Conservation (phyloP, 108 stramenopile genomes). For the Cyclotella atomus region DNA sequence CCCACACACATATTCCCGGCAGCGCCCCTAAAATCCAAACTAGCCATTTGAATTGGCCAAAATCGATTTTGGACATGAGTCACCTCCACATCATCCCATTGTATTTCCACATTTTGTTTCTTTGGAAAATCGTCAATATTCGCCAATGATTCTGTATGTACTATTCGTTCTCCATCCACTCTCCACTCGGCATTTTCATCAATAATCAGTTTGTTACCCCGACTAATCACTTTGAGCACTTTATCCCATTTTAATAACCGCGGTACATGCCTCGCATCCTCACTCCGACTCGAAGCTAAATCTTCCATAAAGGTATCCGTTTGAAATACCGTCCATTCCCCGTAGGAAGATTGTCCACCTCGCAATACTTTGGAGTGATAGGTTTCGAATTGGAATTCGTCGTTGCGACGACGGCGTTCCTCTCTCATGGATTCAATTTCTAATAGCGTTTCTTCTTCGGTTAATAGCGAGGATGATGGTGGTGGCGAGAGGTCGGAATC, state of each 20-base stretch:
- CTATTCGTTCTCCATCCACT: slow-evolving; percentile 53
- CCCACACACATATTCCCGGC: slow-evolving; percentile 91
- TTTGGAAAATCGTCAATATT: slow-evolving; percentile 46
- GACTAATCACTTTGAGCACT: slow-evolving; percentile 62
- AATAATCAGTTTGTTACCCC: slow-evolving; percentile 54
- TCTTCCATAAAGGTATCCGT: slow-evolving; percentile 74
- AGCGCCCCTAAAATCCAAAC: slow-evolving; percentile 81
- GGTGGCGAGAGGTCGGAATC: slow-evolving; percentile 76
- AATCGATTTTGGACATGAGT: slow-evolving; percentile 47
- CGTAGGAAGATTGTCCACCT: slow-evolving; percentile 66
- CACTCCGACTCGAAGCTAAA: slow-evolving; percentile 13
- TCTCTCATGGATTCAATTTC: slow-evolving; percentile 89
- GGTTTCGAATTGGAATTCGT: slow-evolving; percentile 91
- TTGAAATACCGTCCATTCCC: slow-evolving; percentile 88
- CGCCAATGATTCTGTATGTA: slow-evolving; percentile 71
- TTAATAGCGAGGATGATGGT: background rate
- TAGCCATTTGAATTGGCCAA: slow-evolving; percentile 60
- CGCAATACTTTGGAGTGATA: slow-evolving; percentile 69
- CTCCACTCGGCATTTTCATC: slow-evolving; percentile 25
- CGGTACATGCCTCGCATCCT: slow-evolving; percentile 44
- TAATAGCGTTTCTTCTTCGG: slow-evolving; percentile 57
- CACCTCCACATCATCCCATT: slow-evolving; percentile 46
- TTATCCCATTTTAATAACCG: slow-evolving; percentile 53
- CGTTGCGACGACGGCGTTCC: slow-evolving; percentile 75
- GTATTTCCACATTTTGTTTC: slow-evolving; percentile 32